Conservation (phyloP, 495 filamentous ascomycete genomes). For the Haplographium delicatum region DNA sequence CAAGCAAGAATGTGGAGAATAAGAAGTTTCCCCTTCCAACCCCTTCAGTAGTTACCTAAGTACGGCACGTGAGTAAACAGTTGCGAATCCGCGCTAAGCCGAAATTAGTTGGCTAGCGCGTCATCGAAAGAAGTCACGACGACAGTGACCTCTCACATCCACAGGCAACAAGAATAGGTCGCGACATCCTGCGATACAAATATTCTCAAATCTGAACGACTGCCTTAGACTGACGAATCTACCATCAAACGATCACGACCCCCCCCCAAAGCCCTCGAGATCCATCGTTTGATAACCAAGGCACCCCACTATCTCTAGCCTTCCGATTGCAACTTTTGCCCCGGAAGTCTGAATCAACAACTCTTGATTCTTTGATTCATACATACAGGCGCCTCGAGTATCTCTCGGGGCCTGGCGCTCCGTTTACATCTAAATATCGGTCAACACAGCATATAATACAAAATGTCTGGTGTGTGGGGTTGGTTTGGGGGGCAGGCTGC, state of each 20-base stretch:
- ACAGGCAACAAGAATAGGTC: constrained; percentile 12
- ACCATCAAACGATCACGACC: background rate
- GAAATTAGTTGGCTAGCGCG: constrained; percentile 8
- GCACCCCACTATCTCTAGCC: constrained; percentile 17
- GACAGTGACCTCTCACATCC: background rate
- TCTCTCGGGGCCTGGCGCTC: constrained; percentile 10
- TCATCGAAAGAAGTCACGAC: constrained; percentile 10
- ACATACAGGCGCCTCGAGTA: too few species aligned
- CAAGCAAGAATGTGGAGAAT: background rate
- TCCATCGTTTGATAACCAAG: background rate
- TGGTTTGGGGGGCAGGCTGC: constrained; percentile 79
- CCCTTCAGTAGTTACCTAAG: background rate
- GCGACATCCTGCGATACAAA: background rate
- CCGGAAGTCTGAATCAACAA: background rate
- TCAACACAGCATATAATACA: constrained; percentile 17
- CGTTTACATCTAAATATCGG: constrained; percentile 3
- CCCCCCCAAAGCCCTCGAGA: background rate
- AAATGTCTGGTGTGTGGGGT: constrained; percentile 65
- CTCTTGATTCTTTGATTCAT: too few species aligned
- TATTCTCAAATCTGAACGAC: background rate
- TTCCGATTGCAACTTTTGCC: constrained; percentile 15
- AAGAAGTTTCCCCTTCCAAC: background rate
- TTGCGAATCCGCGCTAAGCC: background rate
- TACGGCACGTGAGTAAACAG: background rate
- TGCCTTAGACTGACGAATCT: background rate